Evolutionary conservation across 2,329 filamentous ascomycete genomes (phyloP).

Genomic region (Fusarium sp.): DNA sequence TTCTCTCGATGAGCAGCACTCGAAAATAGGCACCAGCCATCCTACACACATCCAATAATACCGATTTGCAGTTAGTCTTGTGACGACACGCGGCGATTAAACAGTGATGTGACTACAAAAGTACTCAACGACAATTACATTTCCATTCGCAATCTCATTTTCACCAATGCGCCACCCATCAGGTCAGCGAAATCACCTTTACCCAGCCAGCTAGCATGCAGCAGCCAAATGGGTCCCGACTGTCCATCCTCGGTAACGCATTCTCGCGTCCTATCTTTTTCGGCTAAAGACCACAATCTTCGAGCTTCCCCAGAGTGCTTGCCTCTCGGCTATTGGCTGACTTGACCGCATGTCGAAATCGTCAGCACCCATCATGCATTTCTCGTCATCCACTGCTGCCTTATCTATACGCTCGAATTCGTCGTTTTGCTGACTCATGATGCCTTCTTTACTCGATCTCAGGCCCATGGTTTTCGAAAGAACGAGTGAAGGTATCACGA

Average conservation of each 20-base stretch:
- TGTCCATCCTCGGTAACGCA: constrained; percentile 2
- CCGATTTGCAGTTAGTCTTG: background rate
- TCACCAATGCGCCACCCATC: constrained; percentile 7
- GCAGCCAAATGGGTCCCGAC: constrained; percentile 5
- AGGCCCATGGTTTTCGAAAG: background rate
- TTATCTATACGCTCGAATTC: background rate
- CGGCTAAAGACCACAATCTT: constrained; percentile 34
- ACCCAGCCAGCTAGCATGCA: constrained; percentile 21
- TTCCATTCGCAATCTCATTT: background rate
- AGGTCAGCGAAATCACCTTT: constrained; percentile 12
- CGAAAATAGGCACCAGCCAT: background rate
- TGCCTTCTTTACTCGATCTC: background rate
- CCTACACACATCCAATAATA: background rate
- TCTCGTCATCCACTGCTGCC: background rate
- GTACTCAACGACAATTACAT: constrained; percentile 16
- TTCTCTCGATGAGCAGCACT: background rate
- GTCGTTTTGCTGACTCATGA: background rate
- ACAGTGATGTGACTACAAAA: constrained; percentile 2
- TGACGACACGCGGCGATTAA: background rate
- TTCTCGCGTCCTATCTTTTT: constrained; percentile 21
- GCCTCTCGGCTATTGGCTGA: constrained; percentile 17
- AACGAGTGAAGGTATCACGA: background rate
- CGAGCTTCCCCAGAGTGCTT: constrained; percentile 20
- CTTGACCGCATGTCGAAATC: constrained; percentile 26
- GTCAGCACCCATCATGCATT: constrained; percentile 29